A percentile compares a stretch with the other conserved stretches of the same genome.
These are phyloP conservation scores for Maudiozyma humilis DNA, from an alignment of 1,139 yeast species.

Conservation along the genomic window DNA sequence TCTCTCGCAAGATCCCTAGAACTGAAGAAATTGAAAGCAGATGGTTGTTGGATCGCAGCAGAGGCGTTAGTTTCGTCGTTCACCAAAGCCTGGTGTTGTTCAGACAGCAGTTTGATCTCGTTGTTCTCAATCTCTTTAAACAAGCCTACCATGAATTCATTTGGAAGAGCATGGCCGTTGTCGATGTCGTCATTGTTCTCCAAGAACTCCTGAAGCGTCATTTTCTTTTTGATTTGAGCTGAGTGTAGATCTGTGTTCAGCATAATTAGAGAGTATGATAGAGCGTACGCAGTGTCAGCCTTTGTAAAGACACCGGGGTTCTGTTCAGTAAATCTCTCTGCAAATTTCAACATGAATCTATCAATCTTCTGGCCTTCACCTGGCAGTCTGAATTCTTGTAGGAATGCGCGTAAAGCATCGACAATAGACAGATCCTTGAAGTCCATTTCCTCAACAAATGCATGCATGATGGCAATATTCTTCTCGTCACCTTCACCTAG, in stretches of 20 bases:
- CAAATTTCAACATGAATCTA: conserved; percentile 92
- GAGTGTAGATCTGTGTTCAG: conserved; percentile 92
- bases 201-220: conserved; percentile 82
- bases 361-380: conserved; percentile 98
- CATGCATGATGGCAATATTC: conserved; percentile 81
- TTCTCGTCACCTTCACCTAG: conserved; percentile 83
- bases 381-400: conserved; percentile 86
- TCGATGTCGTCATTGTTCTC: conserved; percentile 88
- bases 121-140: conserved; percentile 69
- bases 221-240: conserved; percentile 71
- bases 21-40: conserved; percentile 60
- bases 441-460: conserved; percentile 83
- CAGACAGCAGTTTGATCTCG: conserved; percentile 86
- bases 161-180: conserved; percentile 78
- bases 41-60: conserved; percentile 29
- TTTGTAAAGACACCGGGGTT: conserved; percentile 80
- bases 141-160: conserved; percentile 57
- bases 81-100: conserved; percentile 85
- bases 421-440: conserved; percentile 64
- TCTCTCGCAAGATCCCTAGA: conserved; percentile 71
- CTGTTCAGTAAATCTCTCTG: conserved; percentile 81
- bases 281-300: conserved; percentile 88
- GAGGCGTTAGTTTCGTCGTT: conserved; percentile 48
- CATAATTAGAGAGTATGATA: conserved; percentile 88
- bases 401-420: conserved; percentile 73